Conservation (phyloP, 768 basidiomycete species). For the Macrolepiota fuliginosa region DNA sequence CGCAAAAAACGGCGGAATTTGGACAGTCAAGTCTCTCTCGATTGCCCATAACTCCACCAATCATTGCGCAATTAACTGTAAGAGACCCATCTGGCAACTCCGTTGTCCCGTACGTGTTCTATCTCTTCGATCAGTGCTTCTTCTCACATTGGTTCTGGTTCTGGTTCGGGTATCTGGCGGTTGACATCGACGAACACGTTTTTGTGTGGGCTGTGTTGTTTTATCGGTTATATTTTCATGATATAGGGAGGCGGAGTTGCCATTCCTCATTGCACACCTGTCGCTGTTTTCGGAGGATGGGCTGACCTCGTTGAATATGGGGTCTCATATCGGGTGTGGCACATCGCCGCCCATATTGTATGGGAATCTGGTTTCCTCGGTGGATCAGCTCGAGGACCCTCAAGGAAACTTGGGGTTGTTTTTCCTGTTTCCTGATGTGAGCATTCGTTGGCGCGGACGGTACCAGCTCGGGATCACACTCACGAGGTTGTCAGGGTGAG, state of each 20-base stretch:
- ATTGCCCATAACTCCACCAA: conserved; percentile 79
- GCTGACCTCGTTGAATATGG: conserved; percentile 56
- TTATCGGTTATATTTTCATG: conserved; percentile 16
- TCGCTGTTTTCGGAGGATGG: conserved; percentile 76
- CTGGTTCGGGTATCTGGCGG: not conserved
- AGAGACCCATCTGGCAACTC: conserved; percentile 68
- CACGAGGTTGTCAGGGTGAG: conserved; percentile 74
- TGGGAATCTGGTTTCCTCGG: conserved; percentile 81
- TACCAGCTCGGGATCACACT: conserved; percentile 76
- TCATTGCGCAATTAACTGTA: conserved; percentile 77
- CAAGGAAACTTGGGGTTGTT: conserved; percentile 81
- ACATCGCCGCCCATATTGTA: conserved; percentile 66
- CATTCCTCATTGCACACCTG: conserved; percentile 84
- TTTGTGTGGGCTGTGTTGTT: not conserved
- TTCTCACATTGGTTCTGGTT: no score
- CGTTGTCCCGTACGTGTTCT: conserved; percentile 70
- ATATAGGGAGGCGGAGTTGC: conserved; percentile 76
- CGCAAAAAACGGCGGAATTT: conserved; percentile 79
- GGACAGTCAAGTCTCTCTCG: conserved; percentile 72
- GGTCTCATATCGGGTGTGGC: conserved; percentile 50
- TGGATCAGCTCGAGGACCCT: conserved; percentile 77
- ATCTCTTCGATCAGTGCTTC: not conserved
- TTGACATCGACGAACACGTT: not conserved
- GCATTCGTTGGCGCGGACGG: conserved; percentile 73
- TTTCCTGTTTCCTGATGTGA: conserved; percentile 90